Evolutionary conservation across 192 early-diverging fungal genomes (phyloP).

Genomic region (Chytriomyces sp.): DNA sequence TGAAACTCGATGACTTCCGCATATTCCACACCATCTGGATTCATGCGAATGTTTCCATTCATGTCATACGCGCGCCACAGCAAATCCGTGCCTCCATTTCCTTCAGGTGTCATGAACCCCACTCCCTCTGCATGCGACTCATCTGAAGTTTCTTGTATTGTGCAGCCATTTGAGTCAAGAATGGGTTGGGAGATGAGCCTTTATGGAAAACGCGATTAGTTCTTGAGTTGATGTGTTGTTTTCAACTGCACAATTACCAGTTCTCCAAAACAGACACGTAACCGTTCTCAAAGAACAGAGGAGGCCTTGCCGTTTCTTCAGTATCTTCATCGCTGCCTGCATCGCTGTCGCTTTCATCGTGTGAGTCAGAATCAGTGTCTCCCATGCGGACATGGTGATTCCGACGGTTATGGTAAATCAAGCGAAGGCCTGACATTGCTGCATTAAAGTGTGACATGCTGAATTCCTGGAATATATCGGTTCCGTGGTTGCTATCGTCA

Average conservation of each 20-base stretch:
- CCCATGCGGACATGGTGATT: slow-evolving; percentile 3
- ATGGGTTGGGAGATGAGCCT: slow-evolving; percentile 18
- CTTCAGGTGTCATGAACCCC: slow-evolving; percentile 16
- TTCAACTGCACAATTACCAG: neutral
- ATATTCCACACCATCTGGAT: slow-evolving; percentile 5
- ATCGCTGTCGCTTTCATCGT: neutral
- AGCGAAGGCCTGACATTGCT: slow-evolving; percentile 8
- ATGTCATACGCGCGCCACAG: slow-evolving; percentile 9
- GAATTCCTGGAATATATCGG: neutral
- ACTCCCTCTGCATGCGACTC: neutral
- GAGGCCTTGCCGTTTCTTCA: neutral
- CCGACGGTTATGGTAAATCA: slow-evolving; percentile 20
- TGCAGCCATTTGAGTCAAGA: slow-evolving; percentile 5
- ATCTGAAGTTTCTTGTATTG: neutral
- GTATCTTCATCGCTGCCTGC: neutral
- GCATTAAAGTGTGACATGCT: slow-evolving; percentile 12
- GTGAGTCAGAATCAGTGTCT: neutral
- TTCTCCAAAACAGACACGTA: slow-evolving; percentile 5
- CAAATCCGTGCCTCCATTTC: slow-evolving; percentile 7
- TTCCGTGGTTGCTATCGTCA: neutral
- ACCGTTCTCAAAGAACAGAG: slow-evolving; percentile 23
- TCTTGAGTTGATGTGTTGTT: neutral
- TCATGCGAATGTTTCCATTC: slow-evolving; percentile 12
- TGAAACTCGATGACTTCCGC: slow-evolving; percentile 11
- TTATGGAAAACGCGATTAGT: neutral